These are phyloP conservation scores for Capsicum rhomboideum DNA, from an alignment of 257 asterid species.

Conservation along the genomic window DNA sequence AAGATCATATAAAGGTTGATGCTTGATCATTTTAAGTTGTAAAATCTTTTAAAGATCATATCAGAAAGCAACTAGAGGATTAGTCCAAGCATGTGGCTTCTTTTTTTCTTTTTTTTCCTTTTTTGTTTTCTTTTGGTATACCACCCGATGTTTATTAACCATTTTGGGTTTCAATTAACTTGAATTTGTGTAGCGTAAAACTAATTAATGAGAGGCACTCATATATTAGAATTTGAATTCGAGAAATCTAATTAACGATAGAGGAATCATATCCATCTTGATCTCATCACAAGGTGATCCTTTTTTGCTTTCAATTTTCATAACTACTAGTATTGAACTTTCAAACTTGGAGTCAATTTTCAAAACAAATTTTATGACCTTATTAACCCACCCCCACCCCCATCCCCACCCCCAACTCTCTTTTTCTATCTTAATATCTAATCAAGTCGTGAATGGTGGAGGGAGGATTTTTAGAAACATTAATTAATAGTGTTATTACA, in stretches of 20 bases:
- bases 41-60: background rate
- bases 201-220: background rate
- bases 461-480: background rate
- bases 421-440: constrained; percentile 4
- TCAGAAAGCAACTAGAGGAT: background rate
- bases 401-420: too few species aligned
- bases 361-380: background rate
- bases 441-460: constrained; percentile 73
- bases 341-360: background rate
- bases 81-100: background rate
- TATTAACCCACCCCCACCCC: background rate
- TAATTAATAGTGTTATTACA: background rate
- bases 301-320: background rate
- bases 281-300: background rate
- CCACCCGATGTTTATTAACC: background rate
- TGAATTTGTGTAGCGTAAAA: too few species aligned
- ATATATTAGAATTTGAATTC: too few species aligned
- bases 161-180: too few species aligned
- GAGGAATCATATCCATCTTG: background rate
- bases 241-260: background rate
- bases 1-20: background rate
- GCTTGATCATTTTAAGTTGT: background rate
- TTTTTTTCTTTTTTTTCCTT: too few species aligned
- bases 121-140: background rate
- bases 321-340: background rate